Percentiles rank a stretch among this genome's conserved stretches.
phyloP scores from a whole-genome alignment of 495 filamentous ascomycete genomes.

The Parmelia sp. region DNA sequence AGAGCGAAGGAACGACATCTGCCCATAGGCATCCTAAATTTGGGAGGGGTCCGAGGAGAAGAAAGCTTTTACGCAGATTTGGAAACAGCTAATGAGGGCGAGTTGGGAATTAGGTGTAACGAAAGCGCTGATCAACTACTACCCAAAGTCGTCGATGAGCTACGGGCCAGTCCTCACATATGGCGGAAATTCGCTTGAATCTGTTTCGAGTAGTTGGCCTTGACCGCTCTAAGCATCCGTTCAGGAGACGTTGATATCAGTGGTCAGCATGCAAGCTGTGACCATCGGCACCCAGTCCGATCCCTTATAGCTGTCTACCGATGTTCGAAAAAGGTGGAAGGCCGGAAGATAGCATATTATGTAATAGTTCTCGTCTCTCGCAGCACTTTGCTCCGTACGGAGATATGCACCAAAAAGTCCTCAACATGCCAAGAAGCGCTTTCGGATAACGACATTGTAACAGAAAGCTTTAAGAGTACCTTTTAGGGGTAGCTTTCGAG shows the following conservation, averaged over 20 bases:
- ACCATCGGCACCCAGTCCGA: background rate
- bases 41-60: conserved; percentile 79
- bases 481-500: too few relatives aligned
- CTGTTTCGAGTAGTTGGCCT: background rate
- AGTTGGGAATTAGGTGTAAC: conserved; percentile 46
- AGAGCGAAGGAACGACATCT: conserved; percentile 72
- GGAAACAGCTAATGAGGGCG: conserved; percentile 41
- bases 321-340: background rate
- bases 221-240: background rate
- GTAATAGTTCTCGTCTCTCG: background rate
- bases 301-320: too few relatives aligned
- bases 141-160: conserved; percentile 43
- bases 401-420: too few relatives aligned
- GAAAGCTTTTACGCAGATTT: conserved; percentile 55
- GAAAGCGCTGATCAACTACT: conserved; percentile 48
- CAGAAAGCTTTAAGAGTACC: too few relatives aligned
- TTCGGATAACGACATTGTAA: too few relatives aligned
- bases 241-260: background rate
- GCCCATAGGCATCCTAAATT: conserved; percentile 77
- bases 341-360: background rate
- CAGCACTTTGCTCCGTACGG: too few relatives aligned
- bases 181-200: background rate
- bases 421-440: too few relatives aligned
- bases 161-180: background rate
- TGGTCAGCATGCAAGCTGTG: background rate